These are phyloP conservation scores for Backusella westeae DNA, from an alignment of 192 early-diverging fungal species.

Conservation along the genomic window DNA sequence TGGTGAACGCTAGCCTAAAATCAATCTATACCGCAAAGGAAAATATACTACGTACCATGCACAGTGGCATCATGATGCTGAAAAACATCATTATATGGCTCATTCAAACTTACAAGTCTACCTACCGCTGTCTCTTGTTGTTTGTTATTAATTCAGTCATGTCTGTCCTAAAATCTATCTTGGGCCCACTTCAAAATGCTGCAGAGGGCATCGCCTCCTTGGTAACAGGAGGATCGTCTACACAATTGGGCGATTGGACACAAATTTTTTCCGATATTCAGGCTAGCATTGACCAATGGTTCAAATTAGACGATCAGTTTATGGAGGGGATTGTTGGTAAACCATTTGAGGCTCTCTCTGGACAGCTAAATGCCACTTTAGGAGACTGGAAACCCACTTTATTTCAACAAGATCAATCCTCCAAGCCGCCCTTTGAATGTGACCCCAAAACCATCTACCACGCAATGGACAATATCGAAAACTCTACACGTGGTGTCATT, in stretches of 20 bases:
- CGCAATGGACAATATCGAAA: neutral
- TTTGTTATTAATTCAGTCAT: conserved; percentile 25
- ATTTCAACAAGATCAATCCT: neutral
- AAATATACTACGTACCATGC: conserved; percentile 19
- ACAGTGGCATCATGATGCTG: conserved; percentile 11
- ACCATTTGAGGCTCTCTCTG: conserved; percentile 12
- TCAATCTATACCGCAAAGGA: conserved; percentile 1
- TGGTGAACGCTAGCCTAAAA: neutral
- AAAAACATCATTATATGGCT: conserved; percentile 19
- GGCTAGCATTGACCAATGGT: conserved; percentile 10
- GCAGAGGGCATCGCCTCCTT: conserved; percentile 6
- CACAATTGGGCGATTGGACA: conserved; percentile 13
- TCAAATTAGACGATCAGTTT: neutral
- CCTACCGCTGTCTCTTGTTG: conserved; percentile 27
- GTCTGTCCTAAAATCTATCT: neutral
- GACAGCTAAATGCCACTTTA: conserved; percentile 8
- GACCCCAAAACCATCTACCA: neutral
- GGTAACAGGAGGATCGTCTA: neutral
- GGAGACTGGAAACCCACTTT: neutral
- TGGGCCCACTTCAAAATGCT: conserved; percentile 21
- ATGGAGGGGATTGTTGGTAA: neutral
- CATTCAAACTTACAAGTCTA: conserved; percentile 31
- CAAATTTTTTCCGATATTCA: neutral
- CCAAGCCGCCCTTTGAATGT: neutral
- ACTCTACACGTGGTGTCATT: neutral